Conservation (phyloP, 345 rosid species). For the Salix viminalis region DNA sequence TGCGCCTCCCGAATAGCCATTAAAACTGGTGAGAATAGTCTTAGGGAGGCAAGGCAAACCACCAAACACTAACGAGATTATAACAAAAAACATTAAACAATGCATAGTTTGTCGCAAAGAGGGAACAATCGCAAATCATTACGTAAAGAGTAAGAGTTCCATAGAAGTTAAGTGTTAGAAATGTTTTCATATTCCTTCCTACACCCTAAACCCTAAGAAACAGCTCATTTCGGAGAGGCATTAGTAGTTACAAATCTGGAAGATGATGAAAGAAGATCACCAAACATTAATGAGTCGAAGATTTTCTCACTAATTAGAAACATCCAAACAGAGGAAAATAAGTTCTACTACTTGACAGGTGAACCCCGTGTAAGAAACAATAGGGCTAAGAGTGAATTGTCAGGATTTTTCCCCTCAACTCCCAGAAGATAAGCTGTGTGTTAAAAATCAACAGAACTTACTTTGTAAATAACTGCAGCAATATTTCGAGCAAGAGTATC, state of each 20-base stretch:
- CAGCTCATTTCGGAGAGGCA: not conserved
- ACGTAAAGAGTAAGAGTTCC: not conserved
- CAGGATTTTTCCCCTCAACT: not conserved
- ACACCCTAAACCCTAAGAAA: no score
- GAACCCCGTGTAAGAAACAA: not conserved
- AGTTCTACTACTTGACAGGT: not conserved
- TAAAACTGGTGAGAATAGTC: not conserved
- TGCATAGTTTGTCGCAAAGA: not conserved
- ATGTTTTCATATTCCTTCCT: not conserved
- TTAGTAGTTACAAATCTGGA: not conserved
- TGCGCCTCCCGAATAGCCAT: not conserved
- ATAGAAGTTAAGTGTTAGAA: not conserved
- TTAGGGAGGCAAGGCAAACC: not conserved
- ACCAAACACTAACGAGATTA: not conserved
- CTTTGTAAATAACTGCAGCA: constrained; percentile 85
- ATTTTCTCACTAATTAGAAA: not conserved
- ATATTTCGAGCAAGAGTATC: constrained; percentile 86
- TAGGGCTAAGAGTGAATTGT: no score
- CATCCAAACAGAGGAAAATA: not conserved
- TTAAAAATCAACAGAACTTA: constrained; percentile 20
- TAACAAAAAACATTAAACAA: not conserved
- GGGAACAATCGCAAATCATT: not conserved
- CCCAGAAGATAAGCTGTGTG: not conserved
- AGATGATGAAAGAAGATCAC: not conserved
- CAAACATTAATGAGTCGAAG: not conserved